Base-by-base conservation (phyloP, 441 rosid species). In the Metrosideros polymorpha region DNA sequence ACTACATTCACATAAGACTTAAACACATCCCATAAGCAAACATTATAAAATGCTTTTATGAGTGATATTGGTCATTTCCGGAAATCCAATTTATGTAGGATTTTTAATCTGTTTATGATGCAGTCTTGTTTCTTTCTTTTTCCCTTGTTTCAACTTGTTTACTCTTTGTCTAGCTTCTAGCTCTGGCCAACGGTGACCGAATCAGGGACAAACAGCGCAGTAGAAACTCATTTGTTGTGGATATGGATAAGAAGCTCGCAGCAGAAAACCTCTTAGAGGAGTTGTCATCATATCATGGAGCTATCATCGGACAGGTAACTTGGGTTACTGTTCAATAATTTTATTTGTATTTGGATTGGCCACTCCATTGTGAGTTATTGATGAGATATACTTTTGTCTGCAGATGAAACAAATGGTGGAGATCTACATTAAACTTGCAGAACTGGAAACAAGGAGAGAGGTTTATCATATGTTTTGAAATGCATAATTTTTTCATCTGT, bases 321-420 rank as follows among this genome's bases (percentile, higher is more conserved):
- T 85, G 82, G 63, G 57, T 85, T 63, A 83, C 77, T 7, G 18
- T 87, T 71, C 27, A 12, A 42, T 86, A 29, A 79, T 89, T 82
- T 89, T 87, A 66, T 35, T 66, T 24, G 3, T 35, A 35, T 42
- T 22, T 66, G 79, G 24, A 24, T 66, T 35, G 45, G 47, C 79
- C 47, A 52, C 15, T 61, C 77, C 82, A n/a, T 18, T 53, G 55
- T 24, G 43, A 32, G 14, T 22, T 84, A 52, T 75, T 76, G 39
- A 56, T 54, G 56, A 82, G 24, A 30, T 32, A 29, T 54, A 43
- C 84, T 86, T 90, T 42, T 82, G 30, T 77, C 29, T 85, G 86
- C 54, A 98, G 99, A 98, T 96, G 98, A 95, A 92, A 91, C 98
- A 95, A 90, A 93, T 98, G 96, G 99, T 96, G 88, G 99, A 98